Base-by-base conservation (phyloP, 176 grass and related monocot genomes). In the Secale cereale region DNA sequence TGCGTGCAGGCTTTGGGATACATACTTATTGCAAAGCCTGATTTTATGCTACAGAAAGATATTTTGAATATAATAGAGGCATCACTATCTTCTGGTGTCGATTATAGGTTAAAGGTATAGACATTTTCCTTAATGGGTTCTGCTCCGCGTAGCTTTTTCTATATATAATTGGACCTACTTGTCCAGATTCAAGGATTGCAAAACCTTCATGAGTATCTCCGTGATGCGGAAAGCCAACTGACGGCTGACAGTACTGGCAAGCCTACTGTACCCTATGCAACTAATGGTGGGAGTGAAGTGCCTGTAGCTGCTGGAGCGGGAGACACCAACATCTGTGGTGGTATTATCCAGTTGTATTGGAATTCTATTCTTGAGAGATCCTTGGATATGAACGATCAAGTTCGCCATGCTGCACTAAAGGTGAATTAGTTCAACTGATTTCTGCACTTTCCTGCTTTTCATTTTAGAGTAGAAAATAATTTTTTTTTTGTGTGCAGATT, bases 291-390 rank as follows among this genome's bases (percentile, higher is more conserved):
- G 85, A 96, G 70, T 88, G 74, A 86, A 88, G 97, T 99, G 72
- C 90, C 97, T 89, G 93, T 94, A 76, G 97, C 94, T 91, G 97
- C 97, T 76, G 97, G 97, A 85, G 97, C 97, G 39, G 97, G 97
- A 76, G 97, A 99, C 77, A 99, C 97, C 32, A 99, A 99, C 80
- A 99, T 97, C 66, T 99, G 97, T 35, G 97, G 97, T 85, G 97
- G 97, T 89, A 99, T 99, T 86, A 89, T 97, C 76, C 97, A 99
- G 65, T 81, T 99, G 79, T 99, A 99, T 80, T 99, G 97, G 97
- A 88, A 80, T 78, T 88, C 82, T 88, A 92, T 99, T 94, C 88
- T 99, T 83, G 90, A 92, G 86, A 99, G 91, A 74, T 97, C 88
- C 82, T 83, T 99, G 90, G 97, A 99, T 86, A 85, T 40, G 59